Base-by-base conservation (phyloP, 257 asterid genomes). In the Buddleja alternifolia region DNA sequence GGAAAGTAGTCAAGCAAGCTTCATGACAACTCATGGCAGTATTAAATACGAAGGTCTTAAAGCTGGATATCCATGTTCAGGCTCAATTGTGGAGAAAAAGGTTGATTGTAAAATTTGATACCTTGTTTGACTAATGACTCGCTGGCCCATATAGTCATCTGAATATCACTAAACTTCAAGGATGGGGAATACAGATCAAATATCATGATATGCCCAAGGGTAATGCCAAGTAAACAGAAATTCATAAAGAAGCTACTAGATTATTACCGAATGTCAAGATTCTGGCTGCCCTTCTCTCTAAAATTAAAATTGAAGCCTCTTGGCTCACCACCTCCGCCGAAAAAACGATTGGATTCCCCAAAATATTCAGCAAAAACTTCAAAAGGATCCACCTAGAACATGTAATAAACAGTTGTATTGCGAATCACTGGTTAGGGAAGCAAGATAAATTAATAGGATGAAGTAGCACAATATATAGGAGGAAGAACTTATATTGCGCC, bases 181-280 rank as follows among this genome's bases (percentile, higher is more conserved):
- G 60, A 66, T 9, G 53, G 64, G 51, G 47, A 54, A 6, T 8
- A 62, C 4, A 39, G 25, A 66, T 56, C 48, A 12, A 11, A 51
- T 10, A 6, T 16, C 21, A 44, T 20, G 20, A 16, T 14, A 53
- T 48, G 65, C 47, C 2, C 52, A 41, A 8, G 21, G 17, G 40
- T 34, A 52, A 47, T 0, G 45, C 34, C 67, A 46, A 29, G 14
- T 47, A 16, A 57, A 66, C 58, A 55, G 72, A 71, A 56, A 71
- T 39, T 25, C 60, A 60, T 47, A 40, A 69, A 29, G 57, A 16
- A 39, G 40, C 42, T 21, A 53, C 34, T 55, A 20, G 58, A 66
- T 48, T 67, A 76, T 80, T 84, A 94, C 99, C 90, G 81, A 29
- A 91, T 84, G 83, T 94, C 97, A 36, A 91, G 96, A 82, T 83